Evolutionary conservation across 1,284 basidiomycete genomes (phyloP), one percentile per base, ranked within the genome.

Genomic region (Lignosus rhinocerotis): DNA sequence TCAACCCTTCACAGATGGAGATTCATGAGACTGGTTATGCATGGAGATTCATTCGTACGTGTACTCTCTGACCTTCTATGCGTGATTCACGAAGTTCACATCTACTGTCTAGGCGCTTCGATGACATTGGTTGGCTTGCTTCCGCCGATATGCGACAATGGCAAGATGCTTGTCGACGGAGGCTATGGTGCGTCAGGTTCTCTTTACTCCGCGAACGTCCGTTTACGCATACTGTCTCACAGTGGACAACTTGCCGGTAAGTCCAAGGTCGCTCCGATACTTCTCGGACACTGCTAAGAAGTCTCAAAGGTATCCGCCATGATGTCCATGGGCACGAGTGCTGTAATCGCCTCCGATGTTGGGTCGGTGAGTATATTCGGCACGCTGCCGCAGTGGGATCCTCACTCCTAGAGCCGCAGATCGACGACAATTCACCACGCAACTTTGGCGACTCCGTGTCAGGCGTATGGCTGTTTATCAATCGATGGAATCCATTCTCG

Each of bases 61-160:
- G 17, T 50, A 19, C 34, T n/a, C 30, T 7, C 47, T 32, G 48
- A 34, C 34, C 32, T 38, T 36, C 48, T 48, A 16, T n/a, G 63
- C 41, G 2, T 11, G 64, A 56, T 74, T n/a, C 71, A 41, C 49
- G 19, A 46, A 48, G 34, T 41, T 49, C 44, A 41, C 48, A 4
- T 11, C 21, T 10, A 14, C 11, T 44, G 9, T 33, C 72, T 80
- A 85, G 93, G 96, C 56, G 97, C 94, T 6, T 98, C 95, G 1
- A 99, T 99, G 97, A 94, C 96, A 0, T 77, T 99, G 60, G 95
- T 96, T 19, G 97, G 96, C 62, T 79, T 99, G 41, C 78, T 99
- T 2, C 97, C 97, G 6, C 97, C 97, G 0, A 75, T 99, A 10
- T 96, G 95, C 64, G 95, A 99, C 69, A 92, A 96, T 63, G 97